Evolutionary conservation across 176 grass and related monocot species (phyloP).

Genomic region (Zea luxurians): DNA sequence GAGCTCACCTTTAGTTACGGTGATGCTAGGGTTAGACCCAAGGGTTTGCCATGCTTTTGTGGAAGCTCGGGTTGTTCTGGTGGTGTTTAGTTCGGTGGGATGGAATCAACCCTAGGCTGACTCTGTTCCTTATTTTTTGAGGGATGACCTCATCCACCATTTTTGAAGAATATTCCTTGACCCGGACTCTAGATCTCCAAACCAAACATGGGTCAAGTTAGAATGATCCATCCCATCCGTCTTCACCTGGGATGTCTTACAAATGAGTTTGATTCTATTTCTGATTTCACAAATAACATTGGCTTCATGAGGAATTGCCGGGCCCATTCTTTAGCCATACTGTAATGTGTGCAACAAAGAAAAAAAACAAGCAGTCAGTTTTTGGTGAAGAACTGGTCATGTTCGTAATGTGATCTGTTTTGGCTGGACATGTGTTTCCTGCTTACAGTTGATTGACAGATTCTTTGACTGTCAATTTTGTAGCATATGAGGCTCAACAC

Average conservation of each 20-base stretch:
- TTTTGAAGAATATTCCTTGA: too few relatives aligned
- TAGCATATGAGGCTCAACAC: neutral
- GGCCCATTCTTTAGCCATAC: conserved; percentile 7
- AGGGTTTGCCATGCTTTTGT: conserved; percentile 59
- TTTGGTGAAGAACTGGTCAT: neutral
- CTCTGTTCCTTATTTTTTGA: too few relatives aligned
- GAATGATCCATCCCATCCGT: too few relatives aligned
- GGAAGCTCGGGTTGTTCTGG: conserved; percentile 61
- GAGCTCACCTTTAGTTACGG: conserved; percentile 86
- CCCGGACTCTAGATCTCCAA: too few relatives aligned
- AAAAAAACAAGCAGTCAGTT: neutral
- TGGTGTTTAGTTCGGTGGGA: too few relatives aligned
- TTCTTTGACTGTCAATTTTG: neutral
- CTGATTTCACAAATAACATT: neutral
- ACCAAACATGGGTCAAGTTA: too few relatives aligned
- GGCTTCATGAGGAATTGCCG: neutral
- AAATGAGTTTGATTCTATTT: neutral
- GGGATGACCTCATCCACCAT: too few relatives aligned
- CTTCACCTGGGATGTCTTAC: conserved; percentile 3
- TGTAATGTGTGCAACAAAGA: neutral
- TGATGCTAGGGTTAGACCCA: conserved; percentile 34
- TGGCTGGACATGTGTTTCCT: conserved; percentile 20
- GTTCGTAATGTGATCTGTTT: neutral
- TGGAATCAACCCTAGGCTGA: too few relatives aligned
- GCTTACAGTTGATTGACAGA: neutral